A percentile compares a stretch with the other conserved stretches of the same genome.
These are phyloP conservation scores for Millerago galiae DNA, from an alignment of 805 yeast species.

Conservation along the genomic window DNA sequence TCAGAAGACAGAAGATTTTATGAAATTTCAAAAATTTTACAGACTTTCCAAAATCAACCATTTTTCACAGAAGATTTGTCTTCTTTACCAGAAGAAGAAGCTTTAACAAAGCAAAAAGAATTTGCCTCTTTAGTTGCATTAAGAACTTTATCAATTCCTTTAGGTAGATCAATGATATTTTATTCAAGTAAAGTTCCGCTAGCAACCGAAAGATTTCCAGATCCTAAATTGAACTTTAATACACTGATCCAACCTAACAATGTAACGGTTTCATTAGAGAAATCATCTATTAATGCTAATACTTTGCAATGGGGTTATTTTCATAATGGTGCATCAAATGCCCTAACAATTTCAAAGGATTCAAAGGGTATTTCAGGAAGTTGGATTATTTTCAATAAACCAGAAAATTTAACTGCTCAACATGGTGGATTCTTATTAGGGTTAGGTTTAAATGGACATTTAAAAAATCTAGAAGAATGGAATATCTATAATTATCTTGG, in stretches of 20 bases:
- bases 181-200: slow-evolving; percentile 67
- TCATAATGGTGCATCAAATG: slow-evolving; percentile 88
- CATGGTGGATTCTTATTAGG: slow-evolving; percentile 96
- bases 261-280: slow-evolving; percentile 56
- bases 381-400: slow-evolving; percentile 87
- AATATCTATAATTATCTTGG: slow-evolving; percentile 90
- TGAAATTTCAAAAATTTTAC: slow-evolving; percentile 68
- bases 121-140: slow-evolving; percentile 57
- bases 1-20: slow-evolving; percentile 72
- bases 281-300: slow-evolving; percentile 42
- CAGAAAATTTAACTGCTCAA: slow-evolving; percentile 61
- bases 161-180: slow-evolving; percentile 73
- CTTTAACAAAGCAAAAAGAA: slow-evolving; percentile 46
- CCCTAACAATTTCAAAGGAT: slow-evolving; percentile 63
- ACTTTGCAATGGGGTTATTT: slow-evolving; percentile 77
- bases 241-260: slow-evolving; percentile 60
- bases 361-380: slow-evolving; percentile 74
- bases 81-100: slow-evolving; percentile 46
- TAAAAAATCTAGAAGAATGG: slow-evolving; percentile 86
- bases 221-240: slow-evolving; percentile 68
- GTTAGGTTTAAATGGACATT: slow-evolving; percentile 85
- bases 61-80: slow-evolving; percentile 27
- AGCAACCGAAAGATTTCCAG: slow-evolving; percentile 77
- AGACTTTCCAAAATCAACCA: slow-evolving; percentile 60
- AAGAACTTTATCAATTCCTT: slow-evolving; percentile 68